Evolutionary conservation across 2,329 filamentous ascomycete species (phyloP).

Genomic region (Coniochaeta sp.): DNA sequence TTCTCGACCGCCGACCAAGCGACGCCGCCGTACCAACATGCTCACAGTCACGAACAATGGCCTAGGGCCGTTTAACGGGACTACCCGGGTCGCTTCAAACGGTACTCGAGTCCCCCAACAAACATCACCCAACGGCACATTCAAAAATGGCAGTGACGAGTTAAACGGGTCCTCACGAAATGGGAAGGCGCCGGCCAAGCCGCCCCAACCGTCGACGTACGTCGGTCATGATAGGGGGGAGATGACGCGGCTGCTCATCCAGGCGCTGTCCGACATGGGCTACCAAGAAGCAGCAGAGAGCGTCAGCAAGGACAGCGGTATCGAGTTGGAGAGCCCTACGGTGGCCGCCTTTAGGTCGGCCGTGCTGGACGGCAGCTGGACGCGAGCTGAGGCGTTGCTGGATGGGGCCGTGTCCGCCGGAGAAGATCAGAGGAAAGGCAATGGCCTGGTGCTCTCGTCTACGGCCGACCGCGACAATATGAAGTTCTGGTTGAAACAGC

Average conservation of each 20-base stretch:
- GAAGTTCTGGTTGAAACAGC: conserved; percentile 81
- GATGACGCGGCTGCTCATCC: conserved; percentile 85
- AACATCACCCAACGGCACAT: conserved; percentile 37
- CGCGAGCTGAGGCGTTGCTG: conserved; percentile 74
- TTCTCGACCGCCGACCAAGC: conserved; percentile 41
- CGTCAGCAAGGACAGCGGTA: conserved; percentile 76
- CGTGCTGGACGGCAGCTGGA: conserved; percentile 74
- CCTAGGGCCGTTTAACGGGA: conserved; percentile 43
- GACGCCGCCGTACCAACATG: conserved; percentile 55
- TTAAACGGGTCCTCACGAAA: conserved; percentile 49
- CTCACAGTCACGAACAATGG: conserved; percentile 46
- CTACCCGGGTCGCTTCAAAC: conserved; percentile 45
- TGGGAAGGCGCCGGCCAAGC: conserved; percentile 15
- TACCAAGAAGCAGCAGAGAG: conserved; percentile 70
- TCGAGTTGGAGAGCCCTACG: conserved; percentile 74
- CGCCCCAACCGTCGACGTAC: conserved; percentile 39
- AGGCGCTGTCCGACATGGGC: conserved; percentile 82
- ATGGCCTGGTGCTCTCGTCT: conserved; percentile 66
- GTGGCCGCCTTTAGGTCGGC: conserved; percentile 81
- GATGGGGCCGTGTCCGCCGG: conserved; percentile 41
- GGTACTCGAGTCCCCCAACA: conserved; percentile 41
- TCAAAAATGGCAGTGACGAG: conserved; percentile 30
- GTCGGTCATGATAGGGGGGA: conserved; percentile 87
- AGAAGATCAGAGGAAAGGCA: conserved; percentile 24
- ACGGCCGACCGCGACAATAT: conserved; percentile 71